Evolutionary conservation across 2,329 filamentous ascomycete genomes (phyloP).

Genomic region (Fusarium sarcochroum): DNA sequence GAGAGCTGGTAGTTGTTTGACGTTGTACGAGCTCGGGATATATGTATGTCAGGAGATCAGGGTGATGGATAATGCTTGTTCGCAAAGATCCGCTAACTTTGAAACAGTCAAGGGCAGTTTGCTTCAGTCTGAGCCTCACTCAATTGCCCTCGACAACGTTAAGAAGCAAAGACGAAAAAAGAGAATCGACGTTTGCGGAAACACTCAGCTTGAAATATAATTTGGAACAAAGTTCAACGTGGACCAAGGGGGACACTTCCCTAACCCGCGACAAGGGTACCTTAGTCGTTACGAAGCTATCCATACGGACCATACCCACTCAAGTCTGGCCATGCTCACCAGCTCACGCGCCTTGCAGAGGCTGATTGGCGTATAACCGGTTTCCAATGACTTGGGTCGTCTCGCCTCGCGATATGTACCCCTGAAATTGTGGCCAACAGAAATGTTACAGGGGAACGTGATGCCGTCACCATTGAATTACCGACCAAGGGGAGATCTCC

Average conservation of each 20-base stretch:
- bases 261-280: constrained; percentile 43
- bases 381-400: constrained; percentile 41
- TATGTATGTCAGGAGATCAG: constrained; percentile 5
- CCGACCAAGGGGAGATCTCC: constrained; percentile 24
- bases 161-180: constrained; percentile 10
- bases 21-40: not conserved
- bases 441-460: constrained; percentile 16
- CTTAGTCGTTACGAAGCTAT: constrained; percentile 37
- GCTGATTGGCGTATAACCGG: constrained; percentile 42
- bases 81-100: constrained; percentile 10
- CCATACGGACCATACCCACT: constrained; percentile 34
- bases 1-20: not conserved
- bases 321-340: constrained; percentile 35
- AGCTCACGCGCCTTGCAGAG: constrained; percentile 35
- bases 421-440: constrained; percentile 26
- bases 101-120: constrained; percentile 1
- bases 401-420: constrained; percentile 26
- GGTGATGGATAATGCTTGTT: constrained; percentile 24
- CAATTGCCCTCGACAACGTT: not conserved
- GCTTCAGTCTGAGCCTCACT: constrained; percentile 2
- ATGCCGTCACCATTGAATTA: constrained; percentile 26
- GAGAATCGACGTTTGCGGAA: constrained; percentile 13
- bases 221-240: constrained; percentile 24
- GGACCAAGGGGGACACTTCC: constrained; percentile 40
- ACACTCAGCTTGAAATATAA: constrained; percentile 34